Conservation (phyloP, 139 green algal genomes). For the Chlamydomonas sp. region DNA sequence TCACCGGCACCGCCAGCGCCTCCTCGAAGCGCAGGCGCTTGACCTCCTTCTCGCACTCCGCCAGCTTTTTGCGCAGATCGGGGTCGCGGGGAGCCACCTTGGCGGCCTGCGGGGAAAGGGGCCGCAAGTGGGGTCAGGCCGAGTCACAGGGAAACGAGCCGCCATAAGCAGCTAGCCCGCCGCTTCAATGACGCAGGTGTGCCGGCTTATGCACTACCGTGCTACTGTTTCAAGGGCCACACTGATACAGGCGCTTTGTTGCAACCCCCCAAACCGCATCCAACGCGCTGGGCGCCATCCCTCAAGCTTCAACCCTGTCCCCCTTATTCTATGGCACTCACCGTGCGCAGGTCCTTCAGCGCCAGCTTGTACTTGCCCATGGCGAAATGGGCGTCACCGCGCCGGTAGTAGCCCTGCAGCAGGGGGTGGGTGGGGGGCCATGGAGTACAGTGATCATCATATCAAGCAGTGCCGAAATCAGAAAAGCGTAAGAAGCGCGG, state of each 20-base stretch:
- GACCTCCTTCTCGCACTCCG: slow-evolving; percentile 91
- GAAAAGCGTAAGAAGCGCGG: too few relatives aligned
- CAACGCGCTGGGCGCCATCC: too few relatives aligned
- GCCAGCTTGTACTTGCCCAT: slow-evolving; percentile 91
- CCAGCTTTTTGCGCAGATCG: slow-evolving; percentile 91
- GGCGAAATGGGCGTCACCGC: slow-evolving; percentile 89
- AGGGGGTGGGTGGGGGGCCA: too few relatives aligned
- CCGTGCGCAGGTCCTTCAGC: slow-evolving; percentile 90
- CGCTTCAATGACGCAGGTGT: too few relatives aligned
- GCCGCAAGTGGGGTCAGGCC: not conserved
- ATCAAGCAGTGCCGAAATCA: too few relatives aligned
- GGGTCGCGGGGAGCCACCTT: slow-evolving; percentile 84
- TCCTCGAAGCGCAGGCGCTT: slow-evolving; percentile 91
- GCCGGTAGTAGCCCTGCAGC: slow-evolving; percentile 93
- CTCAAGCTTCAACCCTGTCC: not conserved
- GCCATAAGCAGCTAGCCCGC: too few relatives aligned
- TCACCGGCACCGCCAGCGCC: slow-evolving; percentile 78
- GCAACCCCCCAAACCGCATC: not conserved
- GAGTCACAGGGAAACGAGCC: not conserved
- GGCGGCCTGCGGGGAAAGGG: slow-evolving; percentile 62
- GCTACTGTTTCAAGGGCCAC: not conserved
- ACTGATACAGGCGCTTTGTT: not conserved
- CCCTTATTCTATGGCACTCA: slow-evolving; percentile 13
- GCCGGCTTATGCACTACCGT: too few relatives aligned
- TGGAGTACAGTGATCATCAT: too few relatives aligned